phyloP scores from a whole-genome alignment of 2,329 filamentous ascomycete genomes.

The Penicillium sp. region DNA sequence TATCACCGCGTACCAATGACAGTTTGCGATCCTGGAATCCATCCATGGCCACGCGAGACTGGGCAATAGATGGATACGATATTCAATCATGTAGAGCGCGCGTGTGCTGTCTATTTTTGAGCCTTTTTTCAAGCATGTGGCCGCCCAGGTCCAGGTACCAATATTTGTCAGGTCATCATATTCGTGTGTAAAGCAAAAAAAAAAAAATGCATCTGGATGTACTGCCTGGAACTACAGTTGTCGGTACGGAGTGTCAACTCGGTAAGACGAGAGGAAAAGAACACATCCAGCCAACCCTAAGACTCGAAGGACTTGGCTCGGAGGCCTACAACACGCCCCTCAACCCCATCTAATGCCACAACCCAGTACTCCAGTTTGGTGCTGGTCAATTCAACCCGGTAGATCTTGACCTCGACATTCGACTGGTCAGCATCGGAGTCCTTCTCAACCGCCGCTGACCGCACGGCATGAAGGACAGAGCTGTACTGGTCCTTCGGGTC shows the following conservation, averaged over 20 bases:
- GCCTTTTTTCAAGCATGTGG: too few relatives aligned
- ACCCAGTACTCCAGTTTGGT: slow-evolving; percentile 75
- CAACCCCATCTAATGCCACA: slow-evolving; percentile 55
- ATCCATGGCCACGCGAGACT: too few relatives aligned
- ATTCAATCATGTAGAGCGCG: too few relatives aligned
- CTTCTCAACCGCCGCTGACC: slow-evolving; percentile 35
- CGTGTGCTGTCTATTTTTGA: too few relatives aligned
- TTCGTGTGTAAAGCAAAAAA: too few relatives aligned
- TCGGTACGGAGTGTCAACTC: too few relatives aligned
- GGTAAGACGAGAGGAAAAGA: not conserved
- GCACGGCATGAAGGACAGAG: slow-evolving; percentile 49
- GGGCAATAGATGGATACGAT: too few relatives aligned
- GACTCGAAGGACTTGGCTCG: slow-evolving; percentile 75
- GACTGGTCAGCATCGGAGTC: slow-evolving; percentile 15
- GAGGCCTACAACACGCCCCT: slow-evolving; percentile 63
- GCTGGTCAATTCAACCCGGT: slow-evolving; percentile 58
- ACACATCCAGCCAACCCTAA: slow-evolving; percentile 25
- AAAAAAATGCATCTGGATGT: not conserved
- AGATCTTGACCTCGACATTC: slow-evolving; percentile 63
- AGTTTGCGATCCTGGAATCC: too few relatives aligned
- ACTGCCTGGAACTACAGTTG: too few relatives aligned
- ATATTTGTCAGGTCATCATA: too few relatives aligned
- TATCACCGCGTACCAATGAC: not conserved
- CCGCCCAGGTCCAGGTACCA: too few relatives aligned
- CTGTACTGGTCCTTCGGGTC: slow-evolving; percentile 65